A percentile compares a stretch with the other conserved stretches of the same genome.
Evolutionary conservation across 768 basidiomycete genomes (phyloP).

Genomic region (Crucibulum laeve): DNA sequence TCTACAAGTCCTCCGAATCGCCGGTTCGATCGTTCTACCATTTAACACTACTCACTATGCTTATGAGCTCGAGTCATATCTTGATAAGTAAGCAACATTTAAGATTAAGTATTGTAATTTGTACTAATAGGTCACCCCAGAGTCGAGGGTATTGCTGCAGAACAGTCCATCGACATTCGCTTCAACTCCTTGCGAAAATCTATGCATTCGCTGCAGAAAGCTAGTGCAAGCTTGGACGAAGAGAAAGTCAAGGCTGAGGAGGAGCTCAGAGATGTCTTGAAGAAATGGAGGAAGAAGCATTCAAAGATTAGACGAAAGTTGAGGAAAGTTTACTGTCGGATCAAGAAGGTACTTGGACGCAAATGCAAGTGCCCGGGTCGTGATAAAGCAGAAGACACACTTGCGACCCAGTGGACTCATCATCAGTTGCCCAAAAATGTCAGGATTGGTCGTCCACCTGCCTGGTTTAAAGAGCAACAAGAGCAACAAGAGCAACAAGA

Average conservation of each 20-base stretch:
- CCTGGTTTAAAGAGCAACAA: not conserved
- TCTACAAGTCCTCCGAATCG: conserved; percentile 55
- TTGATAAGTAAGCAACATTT: conserved; percentile 41
- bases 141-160: conserved; percentile 43
- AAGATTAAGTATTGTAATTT: not conserved
- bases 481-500: not conserved
- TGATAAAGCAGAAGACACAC: not conserved
- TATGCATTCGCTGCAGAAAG: conserved; percentile 40
- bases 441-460: not conserved
- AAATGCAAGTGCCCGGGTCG: conserved; percentile 7
- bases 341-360: conserved; percentile 10
- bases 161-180: conserved; percentile 17
- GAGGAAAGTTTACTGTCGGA: not conserved
- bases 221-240: conserved; percentile 51
- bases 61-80: conserved; percentile 57
- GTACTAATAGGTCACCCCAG: conserved; percentile 19
- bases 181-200: conserved; percentile 41
- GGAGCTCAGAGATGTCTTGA: conserved; percentile 26
- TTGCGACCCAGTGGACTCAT: too few relatives aligned
- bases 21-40: conserved; percentile 62
- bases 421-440: not conserved
- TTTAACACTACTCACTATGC: conserved; percentile 81
- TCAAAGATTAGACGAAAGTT: conserved; percentile 17
- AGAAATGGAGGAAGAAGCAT: conserved; percentile 36
- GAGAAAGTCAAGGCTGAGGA: conserved; percentile 56